Evolutionary conservation across 768 basidiomycete species (phyloP).

Genomic region (Clitopilus passeckerianus): DNA sequence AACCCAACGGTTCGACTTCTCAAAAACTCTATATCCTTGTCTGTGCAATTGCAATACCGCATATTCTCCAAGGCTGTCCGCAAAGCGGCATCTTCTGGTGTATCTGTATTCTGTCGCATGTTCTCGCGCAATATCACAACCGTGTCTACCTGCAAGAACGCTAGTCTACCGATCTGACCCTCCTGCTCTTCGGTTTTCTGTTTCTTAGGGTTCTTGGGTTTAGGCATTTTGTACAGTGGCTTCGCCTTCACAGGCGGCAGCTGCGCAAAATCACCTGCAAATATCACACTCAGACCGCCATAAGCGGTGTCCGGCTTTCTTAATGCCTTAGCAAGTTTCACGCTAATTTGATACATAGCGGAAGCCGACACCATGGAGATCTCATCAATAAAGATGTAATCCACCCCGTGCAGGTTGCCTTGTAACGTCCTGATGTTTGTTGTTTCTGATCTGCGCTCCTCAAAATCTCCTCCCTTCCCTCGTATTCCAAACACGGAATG

Average conservation of each 20-base stretch:
- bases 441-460: neutral
- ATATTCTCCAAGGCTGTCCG: constrained; percentile 28
- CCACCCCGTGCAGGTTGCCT: constrained; percentile 15
- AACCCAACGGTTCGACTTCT: constrained; percentile 12
- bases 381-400: constrained; percentile 37
- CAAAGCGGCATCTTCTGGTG: constrained; percentile 19
- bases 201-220: neutral
- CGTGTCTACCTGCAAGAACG: constrained; percentile 25
- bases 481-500: constrained; percentile 17
- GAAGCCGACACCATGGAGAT: constrained; percentile 33
- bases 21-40: constrained; percentile 30
- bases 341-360: constrained; percentile 20
- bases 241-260: constrained; percentile 20
- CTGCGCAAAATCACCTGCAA: constrained; percentile 39
- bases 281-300: constrained; percentile 31
- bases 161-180: constrained; percentile 15
- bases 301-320: constrained; percentile 17
- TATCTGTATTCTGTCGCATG: constrained; percentile 22
- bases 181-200: constrained; percentile 12
- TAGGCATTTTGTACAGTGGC: constrained; percentile 7
- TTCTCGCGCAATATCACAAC: constrained; percentile 22
- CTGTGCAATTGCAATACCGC: constrained; percentile 33
- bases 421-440: neutral
- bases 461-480: neutral
- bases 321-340: constrained; percentile 13